Base-by-base conservation (phyloP, 345 rosid species). In the Bruguiera parviflora region DNA sequence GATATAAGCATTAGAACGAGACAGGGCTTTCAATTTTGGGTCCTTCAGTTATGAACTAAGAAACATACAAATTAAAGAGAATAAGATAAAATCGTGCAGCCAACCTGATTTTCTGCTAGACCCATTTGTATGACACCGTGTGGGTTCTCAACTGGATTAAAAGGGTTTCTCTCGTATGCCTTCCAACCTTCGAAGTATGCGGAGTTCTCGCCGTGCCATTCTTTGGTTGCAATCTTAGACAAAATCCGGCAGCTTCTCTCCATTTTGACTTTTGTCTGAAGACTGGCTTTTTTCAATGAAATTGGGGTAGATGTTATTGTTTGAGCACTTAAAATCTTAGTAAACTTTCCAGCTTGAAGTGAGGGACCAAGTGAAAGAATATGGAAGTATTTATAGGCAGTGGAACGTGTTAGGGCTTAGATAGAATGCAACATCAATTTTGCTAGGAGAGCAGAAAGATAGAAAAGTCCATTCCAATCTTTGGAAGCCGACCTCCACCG, bases 101-200 rank as follows among this genome's bases (percentile, higher is more conserved):
- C 20, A 71, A 92, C 98, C 92, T 79, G 96, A 77, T 92, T 92
- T 71, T 92, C 96, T 0, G 98, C 87, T 21, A 92, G 90, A 43
- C 98, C 98, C 92, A 92, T 87, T 73, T 92, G 98, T 71, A 92
- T 90, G 33, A 92, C 81, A 0, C 98, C 98, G 1, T 76, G 51
- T 6, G 90, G 92, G 47, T 90, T 88, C 4, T 27, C 68, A 28
- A 78, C 52, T 0, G 74, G 79, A 75, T 90, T 92, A 71, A 74
- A 92, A 15, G 92, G 96, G 75, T 88, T 73, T 21, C 58, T 71
- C 22, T 88, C 87, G 52, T 87, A 87, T 20, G 98, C 88, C 78
- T 86, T 92, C 98, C 92, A 92, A 10, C 98, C 98, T 43, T 88
- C 83, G 39, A 92, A 92, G 62, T 92, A 92, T 0, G 87, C 85